Evolutionary conservation across 2,329 filamentous ascomycete species (phyloP).

Genomic region (Whalleya microplaca): DNA sequence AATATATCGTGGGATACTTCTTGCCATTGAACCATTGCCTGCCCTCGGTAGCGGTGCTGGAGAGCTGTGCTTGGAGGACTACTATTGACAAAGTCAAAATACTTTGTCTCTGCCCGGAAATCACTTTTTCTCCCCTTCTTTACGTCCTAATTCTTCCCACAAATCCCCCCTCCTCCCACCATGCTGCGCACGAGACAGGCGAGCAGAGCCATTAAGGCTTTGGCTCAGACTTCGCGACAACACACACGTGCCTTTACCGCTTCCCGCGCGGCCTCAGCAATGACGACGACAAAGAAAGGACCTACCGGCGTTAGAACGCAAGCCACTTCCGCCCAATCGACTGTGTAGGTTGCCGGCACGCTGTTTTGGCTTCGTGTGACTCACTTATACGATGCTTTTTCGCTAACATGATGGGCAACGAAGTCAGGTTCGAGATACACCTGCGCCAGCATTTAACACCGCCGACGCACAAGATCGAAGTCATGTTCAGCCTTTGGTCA

Average conservation of each 20-base stretch:
- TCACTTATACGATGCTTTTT: neutral
- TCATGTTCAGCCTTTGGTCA: constrained; percentile 72
- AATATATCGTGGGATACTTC: constrained; percentile 10
- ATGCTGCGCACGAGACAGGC: constrained; percentile 57
- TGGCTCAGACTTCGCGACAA: constrained; percentile 43
- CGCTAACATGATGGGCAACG: constrained; percentile 8
- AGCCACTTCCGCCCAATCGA: constrained; percentile 51
- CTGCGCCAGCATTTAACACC: constrained; percentile 65
- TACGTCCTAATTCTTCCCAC: constrained; percentile 2
- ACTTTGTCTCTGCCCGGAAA: neutral
- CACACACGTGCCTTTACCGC: constrained; percentile 45
- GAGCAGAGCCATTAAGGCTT: constrained; percentile 50
- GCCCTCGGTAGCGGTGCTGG: constrained; percentile 11
- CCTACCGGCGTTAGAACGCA: constrained; percentile 50
- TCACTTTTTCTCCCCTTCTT: neutral
- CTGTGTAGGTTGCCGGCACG: constrained; percentile 52
- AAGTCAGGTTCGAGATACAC: constrained; percentile 61
- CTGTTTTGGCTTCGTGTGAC: neutral
- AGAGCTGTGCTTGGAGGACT: constrained; percentile 14
- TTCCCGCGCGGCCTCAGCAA: constrained; percentile 41
- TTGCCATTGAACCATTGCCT: constrained; percentile 22
- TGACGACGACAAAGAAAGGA: constrained; percentile 45
- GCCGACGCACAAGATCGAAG: constrained; percentile 48
- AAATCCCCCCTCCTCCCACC: constrained; percentile 32
- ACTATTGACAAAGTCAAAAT: neutral